Percentiles rank a stretch among this genome's conserved stretches.
These are phyloP conservation scores for Penicillium sp. DNA, from an alignment of 2,329 filamentous ascomycete species.

Conservation along the genomic window DNA sequence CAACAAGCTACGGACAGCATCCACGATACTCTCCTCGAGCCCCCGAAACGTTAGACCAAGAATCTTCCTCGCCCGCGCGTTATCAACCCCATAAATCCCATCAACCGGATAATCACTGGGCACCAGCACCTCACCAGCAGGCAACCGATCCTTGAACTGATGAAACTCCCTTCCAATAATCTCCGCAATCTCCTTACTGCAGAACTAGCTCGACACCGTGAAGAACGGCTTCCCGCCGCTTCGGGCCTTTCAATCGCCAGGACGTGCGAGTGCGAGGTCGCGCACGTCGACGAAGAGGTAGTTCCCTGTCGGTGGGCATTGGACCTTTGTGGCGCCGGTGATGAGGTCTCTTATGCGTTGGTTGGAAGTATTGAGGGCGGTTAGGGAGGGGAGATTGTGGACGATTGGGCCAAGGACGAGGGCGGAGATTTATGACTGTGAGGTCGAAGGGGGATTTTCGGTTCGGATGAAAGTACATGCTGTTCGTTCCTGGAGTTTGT, in stretches of 20 bases:
- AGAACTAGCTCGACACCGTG: constrained; percentile 37
- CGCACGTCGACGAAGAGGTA: constrained; percentile 57
- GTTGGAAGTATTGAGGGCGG: constrained; percentile 69
- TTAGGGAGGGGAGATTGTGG: constrained; percentile 60
- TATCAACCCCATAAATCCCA: constrained; percentile 32
- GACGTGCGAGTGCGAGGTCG: constrained; percentile 45
- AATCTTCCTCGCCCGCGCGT: constrained; percentile 32
- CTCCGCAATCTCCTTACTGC: constrained; percentile 39
- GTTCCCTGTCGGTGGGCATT: constrained; percentile 58
- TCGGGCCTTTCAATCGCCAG: constrained; percentile 41
- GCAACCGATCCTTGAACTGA: constrained; percentile 36
- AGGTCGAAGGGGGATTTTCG: constrained; percentile 58
- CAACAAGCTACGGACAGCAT: constrained; percentile 28
- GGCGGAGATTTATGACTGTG: constrained; percentile 59
- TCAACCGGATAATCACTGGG: constrained; percentile 19
- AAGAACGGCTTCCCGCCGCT: constrained; percentile 44
- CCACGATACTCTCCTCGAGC: constrained; percentile 30
- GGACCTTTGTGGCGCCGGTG: constrained; percentile 55
- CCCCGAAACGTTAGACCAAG: constrained; percentile 34
- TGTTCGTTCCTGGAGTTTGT: constrained; percentile 50
- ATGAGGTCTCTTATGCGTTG: constrained; percentile 63
- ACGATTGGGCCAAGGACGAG: constrained; percentile 63
- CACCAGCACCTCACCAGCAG: constrained; percentile 26
- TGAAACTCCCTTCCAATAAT: constrained; percentile 38
- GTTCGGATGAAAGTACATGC: constrained; percentile 62